These are phyloP conservation scores for Allomyces macrogynus DNA, from an alignment of 192 early-diverging fungal genomes.

Conservation along the genomic window DNA sequence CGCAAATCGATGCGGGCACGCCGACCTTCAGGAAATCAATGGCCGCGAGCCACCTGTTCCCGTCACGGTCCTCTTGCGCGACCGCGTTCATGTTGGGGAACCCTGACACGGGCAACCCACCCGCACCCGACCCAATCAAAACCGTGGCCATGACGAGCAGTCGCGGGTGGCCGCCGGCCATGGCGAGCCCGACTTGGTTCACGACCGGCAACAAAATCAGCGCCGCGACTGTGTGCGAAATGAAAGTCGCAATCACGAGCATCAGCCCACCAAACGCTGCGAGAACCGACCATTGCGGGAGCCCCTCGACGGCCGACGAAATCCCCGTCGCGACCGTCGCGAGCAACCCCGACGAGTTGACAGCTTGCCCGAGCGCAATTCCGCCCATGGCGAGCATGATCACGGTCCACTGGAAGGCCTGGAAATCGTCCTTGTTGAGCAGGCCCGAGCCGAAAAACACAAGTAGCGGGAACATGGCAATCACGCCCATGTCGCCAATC, in stretches of 20 bases:
- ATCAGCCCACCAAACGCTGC: conserved; percentile 60
- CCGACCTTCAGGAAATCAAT: conserved; percentile 70
- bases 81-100: conserved; percentile 98
- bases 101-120: conserved; percentile 79
- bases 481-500: conserved; percentile 89
- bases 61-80: conserved; percentile 69
- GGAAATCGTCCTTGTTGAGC: conserved; percentile 88
- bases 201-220: conserved; percentile 92
- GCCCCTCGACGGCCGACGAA: conserved; percentile 34
- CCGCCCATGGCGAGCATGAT: conserved; percentile 87
- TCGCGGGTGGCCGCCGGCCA: conserved; percentile 57
- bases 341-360: conserved; percentile 68
- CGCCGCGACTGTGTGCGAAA: conserved; percentile 87
- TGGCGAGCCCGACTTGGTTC: conserved; percentile 53
- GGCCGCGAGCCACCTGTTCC: conserved; percentile 59
- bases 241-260: conserved; percentile 71
- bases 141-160: conserved; percentile 67
- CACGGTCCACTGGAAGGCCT: conserved; percentile 88
- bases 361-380: conserved; percentile 77
- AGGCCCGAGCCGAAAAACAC: conserved; percentile 75
- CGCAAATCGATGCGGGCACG: conserved; percentile 23
- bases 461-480: conserved; percentile 79
- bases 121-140: conserved; percentile 70
- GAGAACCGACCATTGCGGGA: conserved; percentile 49
- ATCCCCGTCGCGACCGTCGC: conserved; percentile 52